A percentile compares a stretch with the other conserved stretches of the same genome.
phyloP scores from a whole-genome alignment of 2,329 filamentous ascomycete species.

The Hortaea sp. region DNA sequence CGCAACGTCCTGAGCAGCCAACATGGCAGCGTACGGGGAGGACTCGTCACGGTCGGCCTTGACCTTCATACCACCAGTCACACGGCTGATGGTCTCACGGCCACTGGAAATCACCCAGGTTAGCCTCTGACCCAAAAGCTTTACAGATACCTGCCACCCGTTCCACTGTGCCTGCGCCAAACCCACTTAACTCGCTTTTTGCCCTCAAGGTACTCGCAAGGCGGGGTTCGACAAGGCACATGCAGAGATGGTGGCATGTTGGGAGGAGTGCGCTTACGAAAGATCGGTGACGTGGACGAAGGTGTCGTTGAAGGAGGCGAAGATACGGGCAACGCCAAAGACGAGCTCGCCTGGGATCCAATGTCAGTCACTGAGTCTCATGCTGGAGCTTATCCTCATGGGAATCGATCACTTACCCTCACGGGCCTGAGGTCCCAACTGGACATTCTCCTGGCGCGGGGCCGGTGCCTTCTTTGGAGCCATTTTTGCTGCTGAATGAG shows the following conservation, averaged over 20 bases:
- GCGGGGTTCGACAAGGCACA: no score
- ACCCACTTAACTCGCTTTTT: slow-evolving; percentile 4
- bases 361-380: slow-evolving; percentile 14
- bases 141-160: slow-evolving; percentile 17
- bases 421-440: slow-evolving; percentile 89
- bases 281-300: slow-evolving; percentile 99
- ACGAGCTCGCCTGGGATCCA: slow-evolving; percentile 70
- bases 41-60: slow-evolving; percentile 99
- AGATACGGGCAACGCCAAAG: slow-evolving; percentile 96
- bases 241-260: no score
- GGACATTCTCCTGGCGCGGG: slow-evolving; percentile 89
- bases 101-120: slow-evolving; percentile 70
- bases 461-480: slow-evolving; percentile 83
- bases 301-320: slow-evolving; percentile 62
- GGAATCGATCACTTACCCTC: slow-evolving; percentile 57
- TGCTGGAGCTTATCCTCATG: slow-evolving; percentile 6
- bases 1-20: slow-evolving; percentile 91
- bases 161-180: neutral
- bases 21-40: slow-evolving; percentile 99
- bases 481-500: slow-evolving; percentile 46
- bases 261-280: slow-evolving; percentile 29
- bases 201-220: neutral
- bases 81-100: slow-evolving; percentile 99
- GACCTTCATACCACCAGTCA: slow-evolving; percentile 99
- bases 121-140: slow-evolving; percentile 41